Percentiles rank a stretch among this genome's conserved stretches.
Evolutionary conservation across 2,329 filamentous ascomycete species (phyloP).

Genomic region (Penicillium sp.): DNA sequence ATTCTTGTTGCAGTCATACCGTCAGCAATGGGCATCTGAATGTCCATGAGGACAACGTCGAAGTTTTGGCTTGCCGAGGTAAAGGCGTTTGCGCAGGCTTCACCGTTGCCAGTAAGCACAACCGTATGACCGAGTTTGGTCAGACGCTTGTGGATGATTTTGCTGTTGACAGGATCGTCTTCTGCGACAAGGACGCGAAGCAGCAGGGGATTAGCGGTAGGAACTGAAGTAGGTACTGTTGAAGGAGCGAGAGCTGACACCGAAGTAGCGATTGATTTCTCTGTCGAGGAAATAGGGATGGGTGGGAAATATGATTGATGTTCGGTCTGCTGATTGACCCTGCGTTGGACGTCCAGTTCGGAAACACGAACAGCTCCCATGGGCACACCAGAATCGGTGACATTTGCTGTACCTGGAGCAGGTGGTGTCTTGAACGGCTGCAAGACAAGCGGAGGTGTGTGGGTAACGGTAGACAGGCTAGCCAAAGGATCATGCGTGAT

Average conservation of each 20-base stretch:
- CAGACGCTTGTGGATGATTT: constrained; percentile 79
- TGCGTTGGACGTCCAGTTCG: constrained; percentile 27
- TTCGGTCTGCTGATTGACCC: constrained; percentile 13
- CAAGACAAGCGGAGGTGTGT: constrained; percentile 23
- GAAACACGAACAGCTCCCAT: constrained; percentile 40
- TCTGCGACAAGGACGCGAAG: constrained; percentile 75
- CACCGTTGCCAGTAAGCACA: constrained; percentile 77
- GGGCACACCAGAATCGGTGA: constrained; percentile 45
- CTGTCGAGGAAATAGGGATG: constrained; percentile 1
- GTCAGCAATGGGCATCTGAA: constrained; percentile 98
- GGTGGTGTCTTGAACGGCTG: constrained; percentile 32
- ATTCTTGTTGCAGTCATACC: constrained; percentile 83
- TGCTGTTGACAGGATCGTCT: constrained; percentile 87
- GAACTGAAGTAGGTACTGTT: constrained; percentile 17
- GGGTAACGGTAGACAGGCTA: constrained; percentile 24
- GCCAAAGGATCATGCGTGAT: constrained; percentile 18
- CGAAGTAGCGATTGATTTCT: constrained; percentile 14
- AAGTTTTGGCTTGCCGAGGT: constrained; percentile 67
- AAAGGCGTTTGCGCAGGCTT: constrained; percentile 79
- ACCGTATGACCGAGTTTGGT: constrained; percentile 78
- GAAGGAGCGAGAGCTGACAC: constrained; percentile 11
- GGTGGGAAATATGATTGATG: constrained; percentile 30
- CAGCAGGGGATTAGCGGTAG: constrained; percentile 1
- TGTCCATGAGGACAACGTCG: constrained; percentile 89
- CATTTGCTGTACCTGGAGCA: constrained; percentile 35